Percentiles rank a stretch among this genome's conserved stretches.
These are phyloP conservation scores for Globisporangium okanoganense DNA, from an alignment of 352 stramenopile genomes.

Conservation along the genomic window DNA sequence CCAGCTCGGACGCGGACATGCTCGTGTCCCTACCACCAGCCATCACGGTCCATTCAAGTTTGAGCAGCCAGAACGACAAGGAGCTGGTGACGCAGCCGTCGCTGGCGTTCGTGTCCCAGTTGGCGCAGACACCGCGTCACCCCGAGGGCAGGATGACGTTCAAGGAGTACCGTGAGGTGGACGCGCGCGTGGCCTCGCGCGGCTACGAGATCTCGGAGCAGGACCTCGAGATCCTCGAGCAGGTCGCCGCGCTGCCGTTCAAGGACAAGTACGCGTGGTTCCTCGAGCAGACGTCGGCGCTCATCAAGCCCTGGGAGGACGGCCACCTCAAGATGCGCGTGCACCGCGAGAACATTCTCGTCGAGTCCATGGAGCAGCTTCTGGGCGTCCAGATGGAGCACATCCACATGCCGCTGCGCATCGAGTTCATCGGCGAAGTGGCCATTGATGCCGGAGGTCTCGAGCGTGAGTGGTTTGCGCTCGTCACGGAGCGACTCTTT, in stretches of 20 bases:
- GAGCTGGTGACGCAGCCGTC: constrained; percentile 81
- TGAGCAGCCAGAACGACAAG: constrained; percentile 20
- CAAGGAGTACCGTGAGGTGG: constrained; percentile 86
- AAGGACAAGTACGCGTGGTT: constrained; percentile 90
- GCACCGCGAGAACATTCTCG: constrained; percentile 79
- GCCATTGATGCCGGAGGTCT: constrained; percentile 88
- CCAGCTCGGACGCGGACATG: constrained; percentile 37
- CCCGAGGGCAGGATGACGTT: constrained; percentile 85
- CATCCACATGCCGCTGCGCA: constrained; percentile 83
- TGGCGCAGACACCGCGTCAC: constrained; percentile 77
- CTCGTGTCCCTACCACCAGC: constrained; percentile 30
- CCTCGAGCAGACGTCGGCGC: constrained; percentile 72
- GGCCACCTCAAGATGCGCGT: constrained; percentile 85
- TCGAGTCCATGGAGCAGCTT: constrained; percentile 84
- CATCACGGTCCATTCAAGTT: constrained; percentile 4
- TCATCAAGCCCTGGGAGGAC: constrained; percentile 85
- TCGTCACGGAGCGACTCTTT: constrained; percentile 85
- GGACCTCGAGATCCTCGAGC: constrained; percentile 82
- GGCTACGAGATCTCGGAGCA: constrained; percentile 88
- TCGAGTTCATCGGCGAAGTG: constrained; percentile 88
- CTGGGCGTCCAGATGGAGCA: constrained; percentile 83
- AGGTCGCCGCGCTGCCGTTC: constrained; percentile 80
- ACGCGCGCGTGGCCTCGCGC: constrained; percentile 76
- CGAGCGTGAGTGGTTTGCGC: constrained; percentile 86
- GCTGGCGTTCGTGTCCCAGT: constrained; percentile 82